Conservation (phyloP, 129 eudicot genomes). For the Escallonia rubra region DNA sequence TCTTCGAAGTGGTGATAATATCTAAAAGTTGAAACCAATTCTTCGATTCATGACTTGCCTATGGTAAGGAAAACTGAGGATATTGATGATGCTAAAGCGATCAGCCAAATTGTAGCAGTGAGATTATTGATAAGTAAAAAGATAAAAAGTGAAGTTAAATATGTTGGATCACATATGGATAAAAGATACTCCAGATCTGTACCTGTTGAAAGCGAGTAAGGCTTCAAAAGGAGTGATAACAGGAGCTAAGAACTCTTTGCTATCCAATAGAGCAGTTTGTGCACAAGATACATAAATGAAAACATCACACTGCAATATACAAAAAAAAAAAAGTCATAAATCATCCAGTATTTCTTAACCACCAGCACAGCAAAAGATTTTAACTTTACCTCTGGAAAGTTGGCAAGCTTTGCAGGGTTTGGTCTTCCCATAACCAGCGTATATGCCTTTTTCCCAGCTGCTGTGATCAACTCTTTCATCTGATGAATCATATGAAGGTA, state of each 20-base stretch:
- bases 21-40: background rate
- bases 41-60: background rate
- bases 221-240: conserved; percentile 96
- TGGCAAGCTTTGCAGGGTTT: conserved; percentile 95
- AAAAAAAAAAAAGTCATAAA: conserved; percentile 2
- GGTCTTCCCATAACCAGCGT: conserved; percentile 89
- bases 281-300: conserved; percentile 90
- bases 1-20: no score
- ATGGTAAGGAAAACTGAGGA: background rate
- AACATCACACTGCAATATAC: conserved; percentile 77
- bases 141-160: background rate
- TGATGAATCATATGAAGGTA: conserved; percentile 79
- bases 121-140: background rate
- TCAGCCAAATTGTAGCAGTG: background rate
- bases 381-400: conserved; percentile 85
- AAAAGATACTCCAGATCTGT: background rate
- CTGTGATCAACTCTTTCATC: conserved; percentile 72
- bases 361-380: background rate
- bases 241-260: conserved; percentile 96
- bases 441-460: conserved; percentile 85
- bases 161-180: background rate
- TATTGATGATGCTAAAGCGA: background rate
- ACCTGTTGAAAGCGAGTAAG: conserved; percentile 86
- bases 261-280: conserved; percentile 97
- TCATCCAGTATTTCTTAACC: background rate